Evolutionary conservation across 352 stramenopile genomes (phyloP), one percentile per base, ranked within the genome.

Genomic region (Globisporangium cederbergense): DNA sequence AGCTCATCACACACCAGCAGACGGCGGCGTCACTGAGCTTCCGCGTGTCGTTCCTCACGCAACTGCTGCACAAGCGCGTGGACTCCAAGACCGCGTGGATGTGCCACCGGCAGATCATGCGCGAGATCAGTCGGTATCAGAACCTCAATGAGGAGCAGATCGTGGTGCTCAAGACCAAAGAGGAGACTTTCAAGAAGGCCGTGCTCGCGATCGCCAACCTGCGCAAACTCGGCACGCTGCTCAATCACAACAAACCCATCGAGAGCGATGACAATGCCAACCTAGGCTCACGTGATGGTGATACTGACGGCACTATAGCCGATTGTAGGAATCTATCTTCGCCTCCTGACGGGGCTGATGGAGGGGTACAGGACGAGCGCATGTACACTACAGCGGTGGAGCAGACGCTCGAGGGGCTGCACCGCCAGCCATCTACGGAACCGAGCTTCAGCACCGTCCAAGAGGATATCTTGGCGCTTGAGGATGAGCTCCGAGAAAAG

Each of bases 51-150:
- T 90, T 93, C 61, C 72, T 93, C 50, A 76, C 77, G 22, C 81
- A 91, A 55, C 72, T 93, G 45, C 65, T 91, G 8, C 62, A 62
- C 36, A 82, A 84, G 16, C 75, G 79, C 30, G 82, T 91, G 22
- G 84, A 93, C 63, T 74, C 82, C 11, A 90, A 91, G 72, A 93
- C 82, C 2, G 84, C 84, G 62, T 93, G 84, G 84, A 73, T 90
- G 55, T 90, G 82, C 60, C 80, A 91, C 71, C 78, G 76, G 0
- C 82, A 90, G 73, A 91, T 90, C 67, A 85, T 90, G 76, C 82
- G 82, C 49, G 82, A 91, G 42, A 84, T 90, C 51, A 74, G 77
- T n/a, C 72, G 78, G 30, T 90, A 84, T 55, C 79, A 89, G 42
- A 68, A 93, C 53, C 64, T 93, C 42, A 78, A 88, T 55, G 80